Base-by-base conservation (phyloP, 2,329 filamentous ascomycete genomes). In the Curvularia verruculosa region DNA sequence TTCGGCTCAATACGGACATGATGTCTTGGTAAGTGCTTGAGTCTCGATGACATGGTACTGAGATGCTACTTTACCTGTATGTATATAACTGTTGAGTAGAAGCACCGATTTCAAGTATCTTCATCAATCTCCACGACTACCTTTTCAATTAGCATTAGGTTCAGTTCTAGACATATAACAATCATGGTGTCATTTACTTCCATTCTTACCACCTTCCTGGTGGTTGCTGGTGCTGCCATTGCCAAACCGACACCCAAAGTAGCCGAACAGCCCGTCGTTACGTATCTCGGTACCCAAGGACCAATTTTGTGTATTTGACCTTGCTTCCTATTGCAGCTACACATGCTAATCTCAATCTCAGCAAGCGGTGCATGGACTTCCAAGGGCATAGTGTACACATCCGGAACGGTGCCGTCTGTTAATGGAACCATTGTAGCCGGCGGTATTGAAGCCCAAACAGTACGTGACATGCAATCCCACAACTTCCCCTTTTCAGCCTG, bases 371-470 rank as follows among this genome's bases (percentile, higher is more conserved):
- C 70, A 21, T 70, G 64, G 63, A 71, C 69, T 10, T 67, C 65
- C 12, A 71, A 73, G 47, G 70, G 69, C 39, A 66, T 74, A 45
- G 69, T 73, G 31, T 72, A 66, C 50, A 73, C 70, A 12, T 66
- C 70, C 2, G 70, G 71, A 24, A 74, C 69, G 1, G 67, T 72
- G 1, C 70, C 68, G 4, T 66, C 63, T 0, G 59, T 69, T 51
- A 73, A 74, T 13, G 68, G 68, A 10, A 66, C 62, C 29, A 70
- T 70, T 5, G 59, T 71, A 24, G 31, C 60, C 9, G 66, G 68
- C 2, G 66, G 68, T 6, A 72, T 70, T 21, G 61, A 69, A 43
- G 63, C 63, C 26, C 67, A 71, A 54, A 71, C 68, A 1, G 68
- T 71, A 63, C 5, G 51, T 13, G 3, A 34, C 23, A 1, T 18